A percentile compares a stretch with the other conserved stretches of the same genome.
phyloP scores from a whole-genome alignment of 2,329 filamentous ascomycete genomes.

The Fusarium penzigii region DNA sequence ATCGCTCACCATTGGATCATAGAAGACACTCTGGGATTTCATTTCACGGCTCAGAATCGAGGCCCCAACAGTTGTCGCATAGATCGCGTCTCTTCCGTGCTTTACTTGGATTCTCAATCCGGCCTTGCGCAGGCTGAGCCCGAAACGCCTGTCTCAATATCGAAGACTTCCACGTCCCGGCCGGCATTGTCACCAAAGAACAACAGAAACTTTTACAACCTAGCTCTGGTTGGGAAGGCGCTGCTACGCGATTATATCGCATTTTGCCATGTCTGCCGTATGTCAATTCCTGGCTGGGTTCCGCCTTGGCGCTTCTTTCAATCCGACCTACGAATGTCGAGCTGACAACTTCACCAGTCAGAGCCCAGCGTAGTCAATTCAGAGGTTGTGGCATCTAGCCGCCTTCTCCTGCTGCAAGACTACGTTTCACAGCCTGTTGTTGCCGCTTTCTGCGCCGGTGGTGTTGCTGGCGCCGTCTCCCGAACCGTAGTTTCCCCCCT shows the following conservation, averaged over 20 bases:
- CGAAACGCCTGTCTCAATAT: not conserved
- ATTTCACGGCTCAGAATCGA: conserved; percentile 6
- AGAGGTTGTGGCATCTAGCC: conserved; percentile 28
- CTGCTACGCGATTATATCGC: conserved; percentile 9
- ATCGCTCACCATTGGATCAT: conserved; percentile 14
- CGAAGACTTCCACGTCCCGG: conserved; percentile 1
- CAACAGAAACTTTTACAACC: conserved; percentile 16
- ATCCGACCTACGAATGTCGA: not conserved
- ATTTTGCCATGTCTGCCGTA: conserved; percentile 34
- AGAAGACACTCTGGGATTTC: conserved; percentile 13
- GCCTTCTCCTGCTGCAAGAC: conserved; percentile 42
- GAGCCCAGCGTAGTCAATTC: conserved; percentile 29
- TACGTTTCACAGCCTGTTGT: conserved; percentile 78
- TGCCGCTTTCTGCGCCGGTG: conserved; percentile 91
- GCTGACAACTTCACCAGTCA: conserved; percentile 25
- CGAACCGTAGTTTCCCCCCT: conserved; percentile 95
- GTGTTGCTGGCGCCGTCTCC: conserved; percentile 94
- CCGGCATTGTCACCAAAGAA: conserved; percentile 14
- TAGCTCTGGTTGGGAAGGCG: conserved; percentile 25
- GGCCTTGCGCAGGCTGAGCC: not conserved
- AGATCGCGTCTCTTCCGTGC: conserved; percentile 2
- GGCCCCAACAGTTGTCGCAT: not conserved
- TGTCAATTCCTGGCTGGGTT: conserved; percentile 12
- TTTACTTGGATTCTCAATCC: conserved; percentile 10
- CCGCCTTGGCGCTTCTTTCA: not conserved